These are phyloP conservation scores for Trypanosoma congolense DNA, from an alignment of 208 protist genomes.

Conservation along the genomic window DNA sequence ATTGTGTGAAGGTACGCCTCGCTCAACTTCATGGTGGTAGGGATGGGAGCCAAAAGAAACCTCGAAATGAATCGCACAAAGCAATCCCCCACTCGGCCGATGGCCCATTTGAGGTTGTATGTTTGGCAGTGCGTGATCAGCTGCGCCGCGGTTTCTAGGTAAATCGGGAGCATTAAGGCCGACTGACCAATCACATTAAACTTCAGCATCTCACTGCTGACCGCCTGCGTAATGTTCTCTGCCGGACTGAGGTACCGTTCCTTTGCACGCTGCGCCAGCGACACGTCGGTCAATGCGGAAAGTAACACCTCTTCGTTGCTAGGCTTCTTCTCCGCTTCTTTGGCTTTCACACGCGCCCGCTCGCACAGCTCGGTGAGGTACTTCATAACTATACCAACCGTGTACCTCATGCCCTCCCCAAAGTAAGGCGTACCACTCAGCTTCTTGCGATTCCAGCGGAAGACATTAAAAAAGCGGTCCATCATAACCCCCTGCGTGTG, in stretches of 20 bases:
- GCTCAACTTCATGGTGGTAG: constrained; percentile 14
- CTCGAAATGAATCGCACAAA: constrained; percentile 43
- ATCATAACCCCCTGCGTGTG: constrained; percentile 25
- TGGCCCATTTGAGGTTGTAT: constrained; percentile 32
- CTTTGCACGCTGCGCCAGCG: constrained; percentile 36
- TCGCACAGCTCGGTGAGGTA: constrained; percentile 41
- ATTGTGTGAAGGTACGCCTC: constrained; percentile 15
- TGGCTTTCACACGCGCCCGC: constrained; percentile 22
- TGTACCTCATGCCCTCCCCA: constrained; percentile 42
- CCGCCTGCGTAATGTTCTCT: constrained; percentile 22
- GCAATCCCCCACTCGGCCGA: constrained; percentile 32
- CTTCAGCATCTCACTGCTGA: constrained; percentile 47
- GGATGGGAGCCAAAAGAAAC: constrained; percentile 38
- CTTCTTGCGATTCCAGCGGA: constrained; percentile 29
- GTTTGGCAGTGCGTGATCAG: constrained; percentile 56
- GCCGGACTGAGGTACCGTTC: constrained; percentile 54
- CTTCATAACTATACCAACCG: constrained; percentile 43
- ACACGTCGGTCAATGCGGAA: constrained; percentile 47
- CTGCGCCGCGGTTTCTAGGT: constrained; percentile 45
- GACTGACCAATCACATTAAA: constrained; percentile 59
- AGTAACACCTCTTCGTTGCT: constrained; percentile 46
- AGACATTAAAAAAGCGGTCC: constrained; percentile 27
- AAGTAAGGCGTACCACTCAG: constrained; percentile 49
- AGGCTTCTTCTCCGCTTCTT: constrained; percentile 25
- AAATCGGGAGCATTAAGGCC: constrained; percentile 56